Base-by-base conservation (phyloP, 2,329 filamentous ascomycete species). In the Pseudocercospora fuligena region DNA sequence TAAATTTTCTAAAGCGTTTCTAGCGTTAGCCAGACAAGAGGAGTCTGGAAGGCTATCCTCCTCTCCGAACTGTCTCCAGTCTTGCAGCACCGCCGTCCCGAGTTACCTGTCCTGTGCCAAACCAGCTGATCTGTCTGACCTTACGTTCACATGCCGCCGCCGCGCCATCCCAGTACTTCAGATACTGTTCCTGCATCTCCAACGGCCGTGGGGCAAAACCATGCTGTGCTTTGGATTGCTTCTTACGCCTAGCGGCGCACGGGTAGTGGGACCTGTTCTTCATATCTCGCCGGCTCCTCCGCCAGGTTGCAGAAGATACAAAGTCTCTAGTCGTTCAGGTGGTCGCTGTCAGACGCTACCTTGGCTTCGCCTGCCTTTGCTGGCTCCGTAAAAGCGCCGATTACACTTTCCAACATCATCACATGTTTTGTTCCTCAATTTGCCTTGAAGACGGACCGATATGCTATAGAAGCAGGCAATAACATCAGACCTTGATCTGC, bases 381-480 rank as follows among this genome's bases (percentile, higher is more conserved):
- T 40, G 29, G 31, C 57, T 27, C 57, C 57, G n/a, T 23, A 60
- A 25, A 46, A 60, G 57, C 33, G 29, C 57, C 57, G 57, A 60
- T n/a, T 59, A 29, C 31, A 27, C 11, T 25, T 21, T 11, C 31
- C 31, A 9, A 19, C 56, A 40, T 43, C 40, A 40, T 43, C 23
- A 43, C 56, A 40, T 59, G 29, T 40, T 19, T 31, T 47, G 36
- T 47, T 47, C 7, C 21, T 23, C 4, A 21, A 2, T 31, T 56
- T 56, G 51, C 9, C 19, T 19, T 16, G 19, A 29, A 61, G 46
- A 63, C 60, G 65, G 60, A 43, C 56, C 60, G 56, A 56, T 47
- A 63, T 66, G 64, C 40, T 23, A 36, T 66, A 60, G 60, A 21
- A 33, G 16, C 11, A 59, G 29, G 23, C 46, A 27, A 21, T 23